These are phyloP conservation scores for Ceratobasidium sp. DNA, from an alignment of 1,284 basidiomycete genomes.

Conservation along the genomic window DNA sequence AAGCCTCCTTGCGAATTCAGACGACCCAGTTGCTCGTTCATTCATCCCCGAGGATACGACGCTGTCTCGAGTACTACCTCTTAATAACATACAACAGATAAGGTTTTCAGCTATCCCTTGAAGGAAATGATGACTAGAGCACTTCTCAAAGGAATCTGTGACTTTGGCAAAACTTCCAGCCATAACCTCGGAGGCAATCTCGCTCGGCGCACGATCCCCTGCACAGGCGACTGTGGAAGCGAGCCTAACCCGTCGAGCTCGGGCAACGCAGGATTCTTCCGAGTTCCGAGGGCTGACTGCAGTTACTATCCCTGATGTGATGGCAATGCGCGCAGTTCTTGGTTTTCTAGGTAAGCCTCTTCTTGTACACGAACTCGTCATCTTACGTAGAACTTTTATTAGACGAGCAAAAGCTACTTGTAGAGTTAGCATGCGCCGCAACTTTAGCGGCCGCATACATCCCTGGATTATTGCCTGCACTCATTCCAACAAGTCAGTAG, in stretches of 20 bases:
- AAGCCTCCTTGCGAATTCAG: constrained; percentile 60
- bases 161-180: constrained; percentile 68
- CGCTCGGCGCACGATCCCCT: constrained; percentile 76
- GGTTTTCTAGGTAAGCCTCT: constrained; percentile 68
- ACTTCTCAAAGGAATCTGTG: constrained; percentile 52
- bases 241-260: constrained; percentile 70
- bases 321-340: constrained; percentile 71
- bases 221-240: constrained; percentile 71
- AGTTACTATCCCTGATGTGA: constrained; percentile 73
- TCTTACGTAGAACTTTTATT: not conserved
- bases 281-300: constrained; percentile 59
- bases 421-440: constrained; percentile 78
- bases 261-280: constrained; percentile 48
- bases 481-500: constrained; percentile 52
- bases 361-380: too few relatives aligned
- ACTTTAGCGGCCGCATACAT: constrained; percentile 75
- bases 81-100: not conserved
- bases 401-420: constrained; percentile 81
- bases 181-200: constrained; percentile 75
- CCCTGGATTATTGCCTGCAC: constrained; percentile 65
- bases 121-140: too few relatives aligned
- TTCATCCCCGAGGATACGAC: not conserved
- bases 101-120: not conserved
- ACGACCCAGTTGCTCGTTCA: not conserved
- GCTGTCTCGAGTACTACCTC: constrained; percentile 2